Evolutionary conservation across 2,329 filamentous ascomycete genomes (phyloP).

Genomic region (Venturia aucupariae): DNA sequence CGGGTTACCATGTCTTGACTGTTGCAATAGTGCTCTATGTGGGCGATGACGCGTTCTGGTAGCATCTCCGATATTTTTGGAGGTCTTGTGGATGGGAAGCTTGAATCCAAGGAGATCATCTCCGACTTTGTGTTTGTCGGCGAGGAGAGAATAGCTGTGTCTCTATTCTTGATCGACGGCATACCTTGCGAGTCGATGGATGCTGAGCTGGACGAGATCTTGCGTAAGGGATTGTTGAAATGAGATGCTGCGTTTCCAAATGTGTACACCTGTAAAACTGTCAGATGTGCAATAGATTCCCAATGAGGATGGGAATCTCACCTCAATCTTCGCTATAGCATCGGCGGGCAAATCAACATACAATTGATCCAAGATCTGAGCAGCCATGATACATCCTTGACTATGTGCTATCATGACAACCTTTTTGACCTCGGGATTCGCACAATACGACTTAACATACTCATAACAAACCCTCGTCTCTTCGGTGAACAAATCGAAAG

Average conservation of each 20-base stretch:
- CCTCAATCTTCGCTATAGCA: slow-evolving; percentile 6
- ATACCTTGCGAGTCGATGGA: slow-evolving; percentile 7
- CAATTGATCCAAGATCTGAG: slow-evolving; percentile 62
- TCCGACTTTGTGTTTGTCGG: neutral
- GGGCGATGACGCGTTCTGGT: slow-evolving; percentile 42
- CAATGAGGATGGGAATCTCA: slow-evolving; percentile 40
- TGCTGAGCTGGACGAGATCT: slow-evolving; percentile 19
- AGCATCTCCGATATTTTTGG: slow-evolving; percentile 4
- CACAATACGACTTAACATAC: slow-evolving; percentile 13
- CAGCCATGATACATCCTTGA: slow-evolving; percentile 66
- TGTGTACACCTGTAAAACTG: slow-evolving; percentile 52
- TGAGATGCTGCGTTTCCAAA: slow-evolving; percentile 74
- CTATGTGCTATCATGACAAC: slow-evolving; percentile 68
- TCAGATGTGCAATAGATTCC: slow-evolving; percentile 42
- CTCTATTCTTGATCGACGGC: neutral
- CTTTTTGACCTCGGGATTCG: slow-evolving; percentile 38
- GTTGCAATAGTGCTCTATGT: slow-evolving; percentile 77
- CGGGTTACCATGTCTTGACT: slow-evolving; percentile 64
- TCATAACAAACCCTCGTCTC: slow-evolving; percentile 13
- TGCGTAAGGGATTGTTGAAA: slow-evolving; percentile 65
- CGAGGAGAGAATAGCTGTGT: neutral
- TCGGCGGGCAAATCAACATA: slow-evolving; percentile 13
- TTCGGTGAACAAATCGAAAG: slow-evolving; percentile 12
- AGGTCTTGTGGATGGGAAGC: slow-evolving; percentile 3
- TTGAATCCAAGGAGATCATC: neutral